Base-by-base conservation (phyloP, 2,329 filamentous ascomycete genomes). In the Claviceps humidiphila region DNA sequence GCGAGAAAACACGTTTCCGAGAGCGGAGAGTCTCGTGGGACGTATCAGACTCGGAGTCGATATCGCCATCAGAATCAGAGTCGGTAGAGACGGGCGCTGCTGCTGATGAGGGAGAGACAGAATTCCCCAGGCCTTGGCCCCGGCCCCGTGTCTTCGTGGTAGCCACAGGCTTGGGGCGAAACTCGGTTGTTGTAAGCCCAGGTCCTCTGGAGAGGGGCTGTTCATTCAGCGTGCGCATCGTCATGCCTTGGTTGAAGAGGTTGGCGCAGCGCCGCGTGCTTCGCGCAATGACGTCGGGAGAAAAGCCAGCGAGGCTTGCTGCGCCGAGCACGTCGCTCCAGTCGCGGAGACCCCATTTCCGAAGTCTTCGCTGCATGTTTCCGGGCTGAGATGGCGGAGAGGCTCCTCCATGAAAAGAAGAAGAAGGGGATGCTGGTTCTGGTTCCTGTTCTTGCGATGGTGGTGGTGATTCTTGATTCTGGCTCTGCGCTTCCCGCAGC, bases 311-410 rank as follows among this genome's bases (percentile, higher is more conserved):
- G 49, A 94, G 69, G 0, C 87, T 77, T 2, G 91, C 91, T 1
- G 89, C 75, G 0, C 87, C 87, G 30, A 96, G 69, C 1, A 96
- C 78, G 58, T 95, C 87, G 58, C 82, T 85, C 91, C 91, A 97
- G 68, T 94, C 86, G 22, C 86, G 77, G 13, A 81, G 69, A 14
- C 66, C 73, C 63, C 65, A 74, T 45, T 64, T 60, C 2, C 59
- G 57, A 3, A 66, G 59, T 51, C 59, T 66, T n/a, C 55, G 57
- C 14, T 62, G 60, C 13, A 47, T 46, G 20, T 58, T 61, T 2
- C 37, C 26, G 24, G 11, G 8, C 13, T 47, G 44, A 9, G 44
- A 47, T 1, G 44, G 13, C 9, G 44, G 26, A 2, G 44, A 47
- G 26, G 44, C 44, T 6, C n/a, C 17, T 6, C 16, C 14, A 5